Percentiles rank a stretch among this genome's conserved stretches.
These are phyloP conservation scores for Globisporangium paddicum DNA, from an alignment of 352 stramenopile species.

Conservation along the genomic window DNA sequence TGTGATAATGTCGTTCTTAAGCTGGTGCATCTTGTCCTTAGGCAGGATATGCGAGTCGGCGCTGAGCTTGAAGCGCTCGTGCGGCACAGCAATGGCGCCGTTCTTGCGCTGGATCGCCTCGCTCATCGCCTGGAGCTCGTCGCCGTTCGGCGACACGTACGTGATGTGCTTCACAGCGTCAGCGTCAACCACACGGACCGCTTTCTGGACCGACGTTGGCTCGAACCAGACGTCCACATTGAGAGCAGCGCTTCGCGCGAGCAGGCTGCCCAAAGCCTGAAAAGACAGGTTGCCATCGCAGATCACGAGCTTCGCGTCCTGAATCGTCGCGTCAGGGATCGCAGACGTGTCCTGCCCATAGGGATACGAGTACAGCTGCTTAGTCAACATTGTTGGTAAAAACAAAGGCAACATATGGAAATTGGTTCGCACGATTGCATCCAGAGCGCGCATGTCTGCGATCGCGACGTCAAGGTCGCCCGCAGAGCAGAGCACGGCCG, in stretches of 20 bases:
- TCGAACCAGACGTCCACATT: slow-evolving; percentile 74
- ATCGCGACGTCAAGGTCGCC: slow-evolving; percentile 85
- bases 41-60: slow-evolving; percentile 40
- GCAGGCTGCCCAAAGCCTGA: slow-evolving; percentile 33
- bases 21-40: slow-evolving; percentile 35
- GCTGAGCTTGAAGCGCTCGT: slow-evolving; percentile 51
- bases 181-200: slow-evolving; percentile 52
- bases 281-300: slow-evolving; percentile 76
- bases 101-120: slow-evolving; percentile 40
- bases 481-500: slow-evolving; percentile 61
- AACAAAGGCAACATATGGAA: neutral
- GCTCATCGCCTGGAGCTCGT: slow-evolving; percentile 71
- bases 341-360: slow-evolving; percentile 30
- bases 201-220: slow-evolving; percentile 83
- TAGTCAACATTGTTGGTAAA: neutral
- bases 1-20: slow-evolving; percentile 71
- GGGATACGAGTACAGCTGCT: neutral
- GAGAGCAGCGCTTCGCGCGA: slow-evolving; percentile 34
- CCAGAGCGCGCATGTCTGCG: slow-evolving; percentile 82
- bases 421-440: slow-evolving; percentile 52
- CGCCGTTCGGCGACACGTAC: slow-evolving; percentile 76
- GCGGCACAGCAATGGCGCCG: slow-evolving; percentile 11
- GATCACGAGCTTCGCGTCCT: slow-evolving; percentile 53
- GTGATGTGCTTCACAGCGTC: slow-evolving; percentile 39
- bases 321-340: slow-evolving; percentile 43